Conservation (phyloP, 23 red algal genomes). For the Chondrus crispus region DNA sequence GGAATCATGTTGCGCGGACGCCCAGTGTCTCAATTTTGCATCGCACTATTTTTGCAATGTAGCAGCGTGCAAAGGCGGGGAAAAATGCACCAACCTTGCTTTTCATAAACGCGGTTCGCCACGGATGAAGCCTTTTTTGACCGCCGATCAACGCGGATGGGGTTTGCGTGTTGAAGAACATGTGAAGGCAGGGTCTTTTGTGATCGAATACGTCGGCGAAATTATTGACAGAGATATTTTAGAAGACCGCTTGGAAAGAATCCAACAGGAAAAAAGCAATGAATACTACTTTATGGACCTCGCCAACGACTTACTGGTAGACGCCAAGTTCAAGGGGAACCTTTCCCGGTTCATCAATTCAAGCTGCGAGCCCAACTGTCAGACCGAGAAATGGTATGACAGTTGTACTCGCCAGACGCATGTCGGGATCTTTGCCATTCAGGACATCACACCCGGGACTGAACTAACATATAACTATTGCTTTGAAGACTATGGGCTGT, state of each 20-base stretch:
- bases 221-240: slow-evolving; percentile 70
- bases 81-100: slow-evolving; percentile 25
- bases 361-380: slow-evolving; percentile 87
- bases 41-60: slow-evolving; percentile 57
- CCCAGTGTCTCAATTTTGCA: slow-evolving; percentile 63
- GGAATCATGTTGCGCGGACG: slow-evolving; percentile 28
- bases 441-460: slow-evolving; percentile 70
- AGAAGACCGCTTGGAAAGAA: slow-evolving; percentile 46
- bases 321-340: slow-evolving; percentile 78
- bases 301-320: slow-evolving; percentile 64
- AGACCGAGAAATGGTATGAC: slow-evolving; percentile 91
- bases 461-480: slow-evolving; percentile 97
- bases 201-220: slow-evolving; percentile 92
- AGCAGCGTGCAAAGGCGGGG: slow-evolving; percentile 36
- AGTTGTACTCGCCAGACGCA: slow-evolving; percentile 57
- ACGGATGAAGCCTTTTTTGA: slow-evolving; percentile 69
- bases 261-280: slow-evolving; percentile 38
- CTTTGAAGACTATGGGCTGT: slow-evolving; percentile 69
- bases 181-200: slow-evolving; percentile 68
- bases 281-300: slow-evolving; percentile 97
- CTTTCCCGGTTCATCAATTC: slow-evolving; percentile 92
- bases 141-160: slow-evolving; percentile 78
- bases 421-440: slow-evolving; percentile 90
- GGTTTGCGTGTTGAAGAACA: slow-evolving; percentile 54
- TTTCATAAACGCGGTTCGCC: slow-evolving; percentile 60